Conservation (phyloP, 805 yeast genomes). For the Naumovozyma castellii region DNA sequence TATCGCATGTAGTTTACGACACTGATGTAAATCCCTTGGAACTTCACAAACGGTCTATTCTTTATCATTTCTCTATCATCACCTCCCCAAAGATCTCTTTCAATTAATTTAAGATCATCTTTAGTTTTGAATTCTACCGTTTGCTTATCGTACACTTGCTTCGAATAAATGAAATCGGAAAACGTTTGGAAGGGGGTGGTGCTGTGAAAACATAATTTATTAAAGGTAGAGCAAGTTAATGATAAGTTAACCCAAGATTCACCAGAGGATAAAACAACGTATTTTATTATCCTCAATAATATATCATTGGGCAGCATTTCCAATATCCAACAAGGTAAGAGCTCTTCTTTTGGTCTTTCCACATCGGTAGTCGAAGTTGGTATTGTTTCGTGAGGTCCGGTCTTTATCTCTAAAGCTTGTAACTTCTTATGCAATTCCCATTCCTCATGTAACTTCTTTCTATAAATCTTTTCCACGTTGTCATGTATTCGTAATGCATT, state of each 20-base stretch:
- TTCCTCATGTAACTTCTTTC: conserved; percentile 44
- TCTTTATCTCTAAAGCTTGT: conserved; percentile 6
- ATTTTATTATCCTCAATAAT: conserved; percentile 40
- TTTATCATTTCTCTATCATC: conserved; percentile 31
- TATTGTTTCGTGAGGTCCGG: no score
- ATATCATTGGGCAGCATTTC: conserved; percentile 50
- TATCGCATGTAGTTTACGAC: conserved; percentile 76
- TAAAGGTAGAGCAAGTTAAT: conserved; percentile 47
- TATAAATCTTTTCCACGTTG: conserved; percentile 59
- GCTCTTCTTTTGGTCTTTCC: conserved; percentile 17
- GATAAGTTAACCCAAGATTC: conserved; percentile 59
- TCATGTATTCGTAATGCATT: conserved; percentile 49
- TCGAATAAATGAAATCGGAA: conserved; percentile 42
- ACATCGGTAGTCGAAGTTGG: no score
- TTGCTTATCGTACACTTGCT: conserved; percentile 43
- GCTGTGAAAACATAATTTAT: conserved; percentile 47
- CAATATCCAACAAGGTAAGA: conserved; percentile 34
- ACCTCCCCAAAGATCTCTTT: conserved; percentile 35
- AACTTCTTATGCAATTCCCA: conserved; percentile 25
- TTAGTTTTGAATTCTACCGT: conserved; percentile 32
- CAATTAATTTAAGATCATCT: conserved; percentile 26
- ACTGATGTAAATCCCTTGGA: conserved; percentile 76
- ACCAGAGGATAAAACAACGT: conserved; percentile 40
- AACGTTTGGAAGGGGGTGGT: conserved; percentile 42
- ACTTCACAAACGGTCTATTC: conserved; percentile 69